Evolutionary conservation across 2,329 filamentous ascomycete species (phyloP).

Genomic region (Pseudocercospora fuligena): DNA sequence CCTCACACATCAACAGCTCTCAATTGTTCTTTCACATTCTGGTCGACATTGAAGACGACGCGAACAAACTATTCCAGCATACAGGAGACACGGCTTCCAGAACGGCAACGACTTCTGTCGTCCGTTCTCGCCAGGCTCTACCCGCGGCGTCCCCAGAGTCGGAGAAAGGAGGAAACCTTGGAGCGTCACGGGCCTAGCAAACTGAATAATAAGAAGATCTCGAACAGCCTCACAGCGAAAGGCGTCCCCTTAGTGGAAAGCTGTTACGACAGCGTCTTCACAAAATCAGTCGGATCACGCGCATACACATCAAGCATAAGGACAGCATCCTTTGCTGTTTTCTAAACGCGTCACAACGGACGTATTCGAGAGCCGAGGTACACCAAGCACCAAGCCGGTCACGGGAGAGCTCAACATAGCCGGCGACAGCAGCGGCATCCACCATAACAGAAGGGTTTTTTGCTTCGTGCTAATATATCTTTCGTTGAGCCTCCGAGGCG

Average conservation of each 20-base stretch:
- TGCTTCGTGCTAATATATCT: not conserved
- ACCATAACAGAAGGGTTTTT: not conserved
- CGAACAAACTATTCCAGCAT: not conserved
- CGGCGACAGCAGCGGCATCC: not conserved
- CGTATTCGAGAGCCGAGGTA: not conserved
- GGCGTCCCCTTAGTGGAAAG: not conserved
- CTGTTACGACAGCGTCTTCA: not conserved
- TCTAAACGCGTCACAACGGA: not conserved
- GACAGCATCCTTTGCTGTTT: not conserved
- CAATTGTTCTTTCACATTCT: not conserved
- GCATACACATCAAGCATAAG: not conserved
- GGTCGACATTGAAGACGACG: not conserved
- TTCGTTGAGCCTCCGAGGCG: constrained; percentile 6
- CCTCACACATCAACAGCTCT: not conserved
- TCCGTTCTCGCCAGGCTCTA: not conserved
- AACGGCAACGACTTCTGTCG: not conserved
- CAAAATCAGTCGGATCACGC: not conserved
- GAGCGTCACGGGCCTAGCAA: not conserved
- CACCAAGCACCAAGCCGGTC: no score
- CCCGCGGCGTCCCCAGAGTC: not conserved
- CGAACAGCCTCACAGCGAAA: not conserved
- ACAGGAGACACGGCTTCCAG: not conserved
- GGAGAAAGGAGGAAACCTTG: constrained; percentile 3
- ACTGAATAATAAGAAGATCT: not conserved
- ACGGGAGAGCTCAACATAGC: not conserved